phyloP scores from a whole-genome alignment of 2,329 filamentous ascomycete genomes.

The Aspergillus aculeatus region DNA sequence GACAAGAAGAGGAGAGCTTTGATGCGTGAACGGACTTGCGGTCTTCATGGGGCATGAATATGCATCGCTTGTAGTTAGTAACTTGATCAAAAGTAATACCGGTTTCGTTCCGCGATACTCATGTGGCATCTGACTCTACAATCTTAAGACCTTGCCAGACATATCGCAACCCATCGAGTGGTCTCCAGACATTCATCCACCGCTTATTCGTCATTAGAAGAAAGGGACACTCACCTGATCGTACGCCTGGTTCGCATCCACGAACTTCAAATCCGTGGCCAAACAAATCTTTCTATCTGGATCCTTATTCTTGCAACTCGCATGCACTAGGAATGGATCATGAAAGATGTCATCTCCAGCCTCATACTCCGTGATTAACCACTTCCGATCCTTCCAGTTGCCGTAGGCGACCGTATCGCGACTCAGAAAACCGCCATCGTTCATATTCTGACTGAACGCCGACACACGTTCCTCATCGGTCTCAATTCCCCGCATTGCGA shows the following conservation, averaged over 20 bases:
- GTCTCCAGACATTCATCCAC: constrained; percentile 3
- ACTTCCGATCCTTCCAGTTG: constrained; percentile 33
- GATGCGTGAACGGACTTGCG: neutral
- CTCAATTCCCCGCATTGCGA: neutral
- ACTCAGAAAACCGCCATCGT: constrained; percentile 13
- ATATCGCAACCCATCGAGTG: neutral
- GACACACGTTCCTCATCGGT: constrained; percentile 8
- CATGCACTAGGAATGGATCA: constrained; percentile 42
- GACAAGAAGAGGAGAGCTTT: neutral
- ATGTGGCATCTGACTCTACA: no score
- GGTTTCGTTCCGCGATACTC: neutral
- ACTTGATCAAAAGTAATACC: neutral
- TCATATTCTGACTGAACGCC: constrained; percentile 27
- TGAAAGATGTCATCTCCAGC: constrained; percentile 41
- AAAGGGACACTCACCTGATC: constrained; percentile 31
- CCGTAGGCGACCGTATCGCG: constrained; percentile 19
- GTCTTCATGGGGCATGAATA: neutral
- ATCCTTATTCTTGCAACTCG: constrained; percentile 40
- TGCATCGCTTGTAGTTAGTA: neutral
- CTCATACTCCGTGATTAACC: constrained; percentile 27
- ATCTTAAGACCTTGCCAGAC: no score
- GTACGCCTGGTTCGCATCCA: constrained; percentile 45
- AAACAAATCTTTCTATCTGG: constrained; percentile 34
- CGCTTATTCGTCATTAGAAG: neutral
- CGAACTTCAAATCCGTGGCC: constrained; percentile 37